Conservation (phyloP, 345 rosid species). For the Eucalyptus coolabah region DNA sequence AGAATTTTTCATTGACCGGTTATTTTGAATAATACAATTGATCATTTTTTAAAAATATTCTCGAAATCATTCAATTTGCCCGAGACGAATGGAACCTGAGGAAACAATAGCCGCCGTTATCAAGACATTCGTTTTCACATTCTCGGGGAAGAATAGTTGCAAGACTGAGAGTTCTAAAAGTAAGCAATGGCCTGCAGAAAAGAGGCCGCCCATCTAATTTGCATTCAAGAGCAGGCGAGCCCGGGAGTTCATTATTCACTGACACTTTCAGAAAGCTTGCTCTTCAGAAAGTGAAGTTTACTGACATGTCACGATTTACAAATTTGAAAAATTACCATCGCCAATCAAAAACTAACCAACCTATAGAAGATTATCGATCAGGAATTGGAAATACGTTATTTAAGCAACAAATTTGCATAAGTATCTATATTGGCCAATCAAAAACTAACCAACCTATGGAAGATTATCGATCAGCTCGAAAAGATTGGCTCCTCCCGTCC, state of each 20-base stretch:
- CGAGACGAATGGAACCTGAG: rapidly evolving
- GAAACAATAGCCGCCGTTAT: rapidly evolving
- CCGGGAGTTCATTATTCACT: not conserved
- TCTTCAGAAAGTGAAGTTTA: not conserved
- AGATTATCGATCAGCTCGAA: too few species aligned
- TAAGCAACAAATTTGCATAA: too few species aligned
- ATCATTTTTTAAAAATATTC: rapidly evolving
- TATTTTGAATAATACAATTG: not conserved
- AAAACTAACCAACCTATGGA: too few species aligned
- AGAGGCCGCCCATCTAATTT: not conserved
- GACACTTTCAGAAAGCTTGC: not conserved
- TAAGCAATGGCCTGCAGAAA: not conserved
- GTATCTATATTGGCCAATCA: too few species aligned
- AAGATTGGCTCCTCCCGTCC: too few species aligned
- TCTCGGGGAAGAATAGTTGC: not conserved
- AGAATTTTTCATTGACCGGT: not conserved
- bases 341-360: not conserved
- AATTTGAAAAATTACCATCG: not conserved
- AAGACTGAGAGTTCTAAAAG: not conserved
- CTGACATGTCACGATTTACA: not conserved
- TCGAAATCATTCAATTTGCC: not conserved
- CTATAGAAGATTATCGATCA: not conserved
- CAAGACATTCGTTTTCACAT: not conserved
- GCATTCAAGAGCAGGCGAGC: not conserved
- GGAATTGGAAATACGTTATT: not conserved